Base-by-base conservation (phyloP, 129 eudicot genomes). In the Flaveria ramosissima region DNA sequence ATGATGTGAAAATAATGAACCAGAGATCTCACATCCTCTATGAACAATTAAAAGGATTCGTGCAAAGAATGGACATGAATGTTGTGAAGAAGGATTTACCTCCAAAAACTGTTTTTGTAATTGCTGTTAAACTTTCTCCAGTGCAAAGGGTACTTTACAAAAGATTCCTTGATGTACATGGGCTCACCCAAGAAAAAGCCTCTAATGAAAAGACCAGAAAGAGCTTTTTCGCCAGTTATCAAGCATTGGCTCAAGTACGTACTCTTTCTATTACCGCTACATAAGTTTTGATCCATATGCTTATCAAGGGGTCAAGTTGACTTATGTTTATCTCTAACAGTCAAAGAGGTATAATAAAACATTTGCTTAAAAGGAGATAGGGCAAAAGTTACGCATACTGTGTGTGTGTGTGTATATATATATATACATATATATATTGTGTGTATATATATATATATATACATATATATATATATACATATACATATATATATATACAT, bases 41-140 rank as follows among this genome's bases (percentile, higher is more conserved):
- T 82, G 93, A 91, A 83, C 97, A 94, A 48, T 52, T 94, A 41
- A 94, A 91, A 79, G 98, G 98, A 53, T 91, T 94, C 85, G 99
- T 94, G 24, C 99, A 91, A 72, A 83, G 99, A 72, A 91, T 91
- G 99, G 98, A 94, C 84, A 94, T 90, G 99, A 91, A 79, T 64
- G 99, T 91, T 74, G 97, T 87, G 60, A 91, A 94, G 83, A 91
- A 94, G 75, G 99, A 94, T 80, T 83, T 91, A 79, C 97, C 99
- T 14, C 92, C 93, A 0, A 94, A 94, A 91, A 89, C 96, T 76
- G 99, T 91, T 76, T 91, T 91, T 74, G 99, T 94, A 52, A 84
- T 94, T 69, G 83, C 97, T 69, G 99, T 94, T 53, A 94, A 94
- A 86, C 92, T 91, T 77, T 94, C 99, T 73, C 80, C 90, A 9